These are phyloP conservation scores for Globisporangium okanoganense DNA, from an alignment of 352 stramenopile species.

Conservation along the genomic window DNA sequence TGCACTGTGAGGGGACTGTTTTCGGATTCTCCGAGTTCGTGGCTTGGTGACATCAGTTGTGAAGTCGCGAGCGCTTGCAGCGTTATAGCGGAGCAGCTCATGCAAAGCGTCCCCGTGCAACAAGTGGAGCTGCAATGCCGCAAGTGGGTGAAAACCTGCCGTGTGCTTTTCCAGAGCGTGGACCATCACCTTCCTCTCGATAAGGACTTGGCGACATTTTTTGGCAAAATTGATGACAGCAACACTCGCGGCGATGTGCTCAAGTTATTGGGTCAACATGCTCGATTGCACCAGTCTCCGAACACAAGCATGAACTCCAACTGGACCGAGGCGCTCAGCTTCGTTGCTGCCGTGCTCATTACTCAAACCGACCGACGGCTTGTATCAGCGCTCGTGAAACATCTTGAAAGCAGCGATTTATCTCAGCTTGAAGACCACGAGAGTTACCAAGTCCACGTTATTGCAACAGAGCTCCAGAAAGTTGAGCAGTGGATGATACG, in stretches of 20 bases:
- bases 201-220: slow-evolving; percentile 1
- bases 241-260: slow-evolving; percentile 18
- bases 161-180: slow-evolving; percentile 25
- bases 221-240: slow-evolving; percentile 22
- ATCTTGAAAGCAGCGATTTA: not conserved
- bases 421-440: not conserved
- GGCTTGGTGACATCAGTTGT: slow-evolving; percentile 28
- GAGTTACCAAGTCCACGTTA: slow-evolving; percentile 17
- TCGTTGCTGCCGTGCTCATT: slow-evolving; percentile 11
- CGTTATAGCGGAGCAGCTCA: slow-evolving; percentile 31
- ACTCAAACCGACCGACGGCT: slow-evolving; percentile 5
- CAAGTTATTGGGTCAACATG: not conserved
- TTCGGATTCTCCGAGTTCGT: slow-evolving; percentile 12
- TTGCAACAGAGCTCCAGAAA: slow-evolving; percentile 34
- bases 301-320: slow-evolving; percentile 13
- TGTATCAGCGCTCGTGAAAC: not conserved
- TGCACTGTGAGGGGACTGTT: slow-evolving; percentile 49
- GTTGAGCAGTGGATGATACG: slow-evolving; percentile 66
- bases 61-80: slow-evolving; percentile 34
- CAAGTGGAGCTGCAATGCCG: slow-evolving; percentile 27
- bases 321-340: slow-evolving; percentile 14
- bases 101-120: slow-evolving; percentile 28
- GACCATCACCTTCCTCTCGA: not conserved
- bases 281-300: slow-evolving; percentile 14
- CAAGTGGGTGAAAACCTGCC: slow-evolving; percentile 20